Conservation (phyloP, 1,139 yeast species). For the Magnusiomyces sp. region DNA sequence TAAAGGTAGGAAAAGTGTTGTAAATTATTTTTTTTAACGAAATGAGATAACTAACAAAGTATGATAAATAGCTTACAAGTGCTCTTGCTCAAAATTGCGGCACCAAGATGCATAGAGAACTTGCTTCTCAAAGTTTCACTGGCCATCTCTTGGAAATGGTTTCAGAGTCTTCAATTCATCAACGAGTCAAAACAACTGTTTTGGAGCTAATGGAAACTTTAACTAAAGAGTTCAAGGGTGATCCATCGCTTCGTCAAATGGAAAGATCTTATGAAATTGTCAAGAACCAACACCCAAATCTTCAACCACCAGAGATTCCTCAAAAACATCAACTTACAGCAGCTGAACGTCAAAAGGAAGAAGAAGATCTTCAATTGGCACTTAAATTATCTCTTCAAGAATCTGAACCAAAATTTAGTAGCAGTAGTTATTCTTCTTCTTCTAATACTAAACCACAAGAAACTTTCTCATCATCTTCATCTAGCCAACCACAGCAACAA, state of each 20-base stretch:
- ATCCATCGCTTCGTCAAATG: constrained; percentile 69
- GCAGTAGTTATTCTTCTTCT: background rate
- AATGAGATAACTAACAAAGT: too few species aligned
- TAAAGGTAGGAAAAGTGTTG: constrained; percentile 37
- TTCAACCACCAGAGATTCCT: constrained; percentile 49
- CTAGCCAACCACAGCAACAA: constrained; percentile 17
- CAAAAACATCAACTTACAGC: constrained; percentile 46
- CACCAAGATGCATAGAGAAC: constrained; percentile 70
- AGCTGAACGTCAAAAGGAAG: constrained; percentile 52
- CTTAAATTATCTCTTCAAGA: constrained; percentile 72
- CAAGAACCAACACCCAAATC: constrained; percentile 27
- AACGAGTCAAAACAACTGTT: constrained; percentile 55
- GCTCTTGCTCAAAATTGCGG: constrained; percentile 94
- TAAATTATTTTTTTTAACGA: too few species aligned
- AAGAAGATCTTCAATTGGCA: constrained; percentile 71
- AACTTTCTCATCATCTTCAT: constrained; percentile 9
- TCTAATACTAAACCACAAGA: constrained; percentile 10
- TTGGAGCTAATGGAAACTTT: constrained; percentile 65
- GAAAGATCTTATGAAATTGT: constrained; percentile 44
- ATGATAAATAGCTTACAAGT: constrained; percentile 42
- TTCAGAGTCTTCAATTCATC: constrained; percentile 52
- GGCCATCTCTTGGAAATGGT: constrained; percentile 47
- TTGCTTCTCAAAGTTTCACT: constrained; percentile 65
- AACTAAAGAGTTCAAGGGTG: constrained; percentile 46
- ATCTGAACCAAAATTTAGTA: constrained; percentile 13